Evolutionary conservation across 257 asterid species (phyloP).

Genomic region (Scutellaria barbata): DNA sequence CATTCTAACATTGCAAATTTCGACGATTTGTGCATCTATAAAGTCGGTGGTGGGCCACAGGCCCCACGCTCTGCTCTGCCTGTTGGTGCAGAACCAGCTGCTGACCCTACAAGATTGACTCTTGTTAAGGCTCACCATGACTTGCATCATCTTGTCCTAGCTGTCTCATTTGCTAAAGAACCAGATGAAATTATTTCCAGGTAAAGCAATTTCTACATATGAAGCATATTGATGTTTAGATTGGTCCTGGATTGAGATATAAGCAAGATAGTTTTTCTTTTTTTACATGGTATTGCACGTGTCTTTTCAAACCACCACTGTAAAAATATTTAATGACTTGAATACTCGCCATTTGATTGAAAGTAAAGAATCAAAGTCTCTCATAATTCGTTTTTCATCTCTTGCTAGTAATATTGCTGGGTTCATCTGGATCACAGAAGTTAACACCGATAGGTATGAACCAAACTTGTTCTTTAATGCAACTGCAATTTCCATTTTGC

Average conservation of each 20-base stretch:
- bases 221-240: slow-evolving; percentile 15
- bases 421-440: slow-evolving; percentile 87
- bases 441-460: slow-evolving; percentile 75
- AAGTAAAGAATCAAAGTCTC: neutral
- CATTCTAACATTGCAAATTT: slow-evolving; percentile 81
- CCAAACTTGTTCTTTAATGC: slow-evolving; percentile 19
- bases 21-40: slow-evolving; percentile 73
- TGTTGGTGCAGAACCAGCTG: slow-evolving; percentile 89
- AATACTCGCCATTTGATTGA: neutral
- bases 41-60: slow-evolving; percentile 94
- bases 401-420: slow-evolving; percentile 87
- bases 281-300: too few relatives aligned
- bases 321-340: neutral
- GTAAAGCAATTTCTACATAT: slow-evolving; percentile 44
- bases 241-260: neutral
- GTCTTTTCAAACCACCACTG: too few relatives aligned
- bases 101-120: slow-evolving; percentile 81
- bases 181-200: slow-evolving; percentile 87
- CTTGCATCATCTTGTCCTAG: slow-evolving; percentile 85
- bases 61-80: slow-evolving; percentile 99
- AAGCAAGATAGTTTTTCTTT: neutral
- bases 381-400: slow-evolving; percentile 23
- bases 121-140: slow-evolving; percentile 73
- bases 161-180: slow-evolving; percentile 88
- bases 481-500: slow-evolving; percentile 1